A percentile compares a stretch with the other conserved stretches of the same genome.
Evolutionary conservation across 164 flowering plant genomes (phyloP).

Genomic region (Vitis riparia): DNA sequence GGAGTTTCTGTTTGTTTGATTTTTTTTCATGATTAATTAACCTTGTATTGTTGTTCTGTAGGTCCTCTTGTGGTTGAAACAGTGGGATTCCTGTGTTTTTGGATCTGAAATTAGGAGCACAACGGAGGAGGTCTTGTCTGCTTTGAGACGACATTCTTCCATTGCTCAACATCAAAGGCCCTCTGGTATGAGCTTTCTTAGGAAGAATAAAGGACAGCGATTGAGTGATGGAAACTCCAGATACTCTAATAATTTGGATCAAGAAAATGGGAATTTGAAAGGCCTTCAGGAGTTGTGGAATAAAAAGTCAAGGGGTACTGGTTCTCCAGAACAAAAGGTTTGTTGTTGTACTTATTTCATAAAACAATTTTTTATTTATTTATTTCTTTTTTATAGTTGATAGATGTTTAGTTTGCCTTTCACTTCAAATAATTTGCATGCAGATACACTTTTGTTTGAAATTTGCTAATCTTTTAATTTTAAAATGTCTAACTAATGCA

Average conservation of each 20-base stretch:
- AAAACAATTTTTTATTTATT: background rate
- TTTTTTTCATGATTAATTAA: constrained; percentile 1
- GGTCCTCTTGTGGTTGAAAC: constrained; percentile 95
- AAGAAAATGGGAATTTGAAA: constrained; percentile 31
- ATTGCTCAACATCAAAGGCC: constrained; percentile 48
- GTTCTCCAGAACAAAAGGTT: constrained; percentile 91
- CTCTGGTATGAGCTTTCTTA: constrained; percentile 32
- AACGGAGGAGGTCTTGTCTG: constrained; percentile 73
- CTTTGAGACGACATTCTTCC: constrained; percentile 79
- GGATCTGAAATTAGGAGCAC: constrained; percentile 90
- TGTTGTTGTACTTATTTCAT: constrained; percentile 6
- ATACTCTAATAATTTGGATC: constrained; percentile 24
- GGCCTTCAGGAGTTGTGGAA: constrained; percentile 43
- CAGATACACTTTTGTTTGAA: background rate
- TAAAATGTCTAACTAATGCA: too few species aligned
- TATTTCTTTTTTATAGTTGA: background rate
- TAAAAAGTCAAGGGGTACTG: constrained; percentile 40
- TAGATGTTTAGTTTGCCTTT: background rate
- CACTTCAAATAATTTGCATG: background rate
- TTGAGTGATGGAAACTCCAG: constrained; percentile 25
- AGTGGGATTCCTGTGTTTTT: constrained; percentile 95
- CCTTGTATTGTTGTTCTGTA: constrained; percentile 23
- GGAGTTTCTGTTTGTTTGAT: background rate
- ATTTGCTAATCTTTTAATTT: too few species aligned
- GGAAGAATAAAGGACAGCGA: constrained; percentile 39